Evolutionary conservation across 192 early-diverging fungal genomes (phyloP), one percentile per base, ranked within the genome.

Genomic region (Coemansia sp.): DNA sequence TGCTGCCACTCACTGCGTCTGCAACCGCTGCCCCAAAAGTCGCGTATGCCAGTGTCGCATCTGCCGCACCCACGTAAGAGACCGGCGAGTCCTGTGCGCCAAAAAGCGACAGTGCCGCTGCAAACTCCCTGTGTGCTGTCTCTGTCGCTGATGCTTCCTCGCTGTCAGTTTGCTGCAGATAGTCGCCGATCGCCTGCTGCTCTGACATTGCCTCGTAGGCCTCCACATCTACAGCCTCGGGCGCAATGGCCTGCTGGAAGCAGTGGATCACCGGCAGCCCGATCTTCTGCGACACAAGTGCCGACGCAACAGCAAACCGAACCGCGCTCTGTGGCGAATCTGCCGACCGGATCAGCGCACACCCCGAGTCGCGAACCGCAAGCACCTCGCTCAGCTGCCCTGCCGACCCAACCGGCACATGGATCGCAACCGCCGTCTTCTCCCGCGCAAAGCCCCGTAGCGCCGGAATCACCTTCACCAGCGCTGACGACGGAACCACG

Each of bases 271-370:
- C 76, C 39, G 90, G 89, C 8, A 78, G 72, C 8, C 71, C 67
- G 39, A 89, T 79, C 54, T 83, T 82, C 42, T 84, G 73, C 15
- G 95, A 80, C 5, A 90, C 85, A 26, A 93, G 82, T 54, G 96
- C 88, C 6, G 95, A 89, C 10, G 93, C 86, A 32, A 95, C 42
- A 7, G 93, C 91, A 69, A 92, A 80, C 82, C 97, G 94, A 43
- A 92, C 85, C 6, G 92, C 87, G 63, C 93, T 88, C 79, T 96
- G 94, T 40, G 87, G 85, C 61, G 86, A 86, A 32, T 32, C 32
- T 39, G 80, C 73, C 40, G 94, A 95, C 56, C 87, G 86, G 59
- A 98, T 68, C 52, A 96, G 59, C 8, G 88, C 91, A 52, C 91
- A 91, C 12, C 95, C 95, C 55, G 88, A 84, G 67, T 90, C 88